Evolutionary conservation across 768 basidiomycete species (phyloP), one percentile per base, ranked within the genome.

Genomic region (Podaxis sp.): DNA sequence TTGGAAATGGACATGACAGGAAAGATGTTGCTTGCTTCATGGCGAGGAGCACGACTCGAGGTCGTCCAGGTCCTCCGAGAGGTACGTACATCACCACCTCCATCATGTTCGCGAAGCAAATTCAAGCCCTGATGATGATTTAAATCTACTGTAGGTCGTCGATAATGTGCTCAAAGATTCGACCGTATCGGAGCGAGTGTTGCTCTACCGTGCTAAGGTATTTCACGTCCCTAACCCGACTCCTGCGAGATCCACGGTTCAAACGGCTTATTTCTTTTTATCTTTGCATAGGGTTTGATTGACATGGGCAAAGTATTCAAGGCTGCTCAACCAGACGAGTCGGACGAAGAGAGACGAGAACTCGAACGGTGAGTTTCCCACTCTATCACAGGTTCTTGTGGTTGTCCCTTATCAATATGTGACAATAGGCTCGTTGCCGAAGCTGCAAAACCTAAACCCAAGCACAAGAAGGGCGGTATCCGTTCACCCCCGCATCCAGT

Each of bases 11-110:
- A 98, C 70, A 84, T 99, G 64, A 96, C 93, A 1, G 95, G 95
- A 53, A 96, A 94, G 88, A 95, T 97, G 71, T 84, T 99, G 77
- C 87, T 99, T 30, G 96, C 96, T 5, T 96, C 96, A 26, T 99
- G 97, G 97, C 88, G 95, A 63, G 97, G 96, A 13, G 96, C 96
- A 2, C 87, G 96, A 57, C 87, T 98, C 71, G 97, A 99, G 77
- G 95, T 99, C 46, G 84, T 91, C 22, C 91, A 94, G 69, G 94
- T 98, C 13, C 80, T 96, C 53, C 84, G 94, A 56, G 88, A 93
- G 80, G 74, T 79, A 63, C 17, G 70, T 19, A 46, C 7, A 33
- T 33, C 33, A 33, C 52, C 52, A 9, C 54, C 40, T 36, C n/a
- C 44, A 36, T 60, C 17, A 56, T 13, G 9, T 52, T 19, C 64